Conservation (phyloP, 768 basidiomycete genomes). For the Suillus variegatus region DNA sequence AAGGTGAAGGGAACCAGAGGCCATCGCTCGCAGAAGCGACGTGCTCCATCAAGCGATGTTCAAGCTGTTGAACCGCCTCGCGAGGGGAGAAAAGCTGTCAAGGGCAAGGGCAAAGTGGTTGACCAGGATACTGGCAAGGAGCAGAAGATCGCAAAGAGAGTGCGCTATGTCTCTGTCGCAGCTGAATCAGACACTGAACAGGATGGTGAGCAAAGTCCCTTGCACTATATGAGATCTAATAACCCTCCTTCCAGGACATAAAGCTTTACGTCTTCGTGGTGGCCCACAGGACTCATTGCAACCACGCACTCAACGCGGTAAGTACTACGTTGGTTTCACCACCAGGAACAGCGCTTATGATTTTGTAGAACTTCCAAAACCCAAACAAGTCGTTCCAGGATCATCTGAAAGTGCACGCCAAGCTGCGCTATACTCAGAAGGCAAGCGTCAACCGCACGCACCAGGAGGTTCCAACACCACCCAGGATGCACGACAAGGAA, state of each 20-base stretch:
- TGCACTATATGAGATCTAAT: neutral
- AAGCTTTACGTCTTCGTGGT: neutral
- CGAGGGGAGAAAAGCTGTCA: neutral
- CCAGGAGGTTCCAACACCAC: neutral
- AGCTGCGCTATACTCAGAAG: neutral
- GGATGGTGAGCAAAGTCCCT: neutral
- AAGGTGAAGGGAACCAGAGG: too few relatives aligned
- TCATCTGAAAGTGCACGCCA: neutral
- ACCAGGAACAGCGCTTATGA: neutral
- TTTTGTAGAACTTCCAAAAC: neutral
- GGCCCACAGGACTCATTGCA: neutral
- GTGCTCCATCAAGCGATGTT: too few relatives aligned
- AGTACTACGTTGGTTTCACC: neutral
- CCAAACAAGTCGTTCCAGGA: neutral
- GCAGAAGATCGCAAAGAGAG: too few relatives aligned
- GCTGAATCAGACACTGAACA: too few relatives aligned
- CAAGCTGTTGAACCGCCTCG: neutral
- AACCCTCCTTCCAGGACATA: neutral
- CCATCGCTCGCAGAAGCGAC: too few relatives aligned
- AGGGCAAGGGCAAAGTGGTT: neutral
- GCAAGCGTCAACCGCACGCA: neutral
- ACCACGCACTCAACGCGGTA: neutral
- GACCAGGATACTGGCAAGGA: neutral
- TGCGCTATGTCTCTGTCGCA: too few relatives aligned
- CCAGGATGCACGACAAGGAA: neutral